Percentiles rank a stretch among this genome's conserved stretches.
phyloP scores from a whole-genome alignment of 2,329 filamentous ascomycete species.

The Calonectria montana region DNA sequence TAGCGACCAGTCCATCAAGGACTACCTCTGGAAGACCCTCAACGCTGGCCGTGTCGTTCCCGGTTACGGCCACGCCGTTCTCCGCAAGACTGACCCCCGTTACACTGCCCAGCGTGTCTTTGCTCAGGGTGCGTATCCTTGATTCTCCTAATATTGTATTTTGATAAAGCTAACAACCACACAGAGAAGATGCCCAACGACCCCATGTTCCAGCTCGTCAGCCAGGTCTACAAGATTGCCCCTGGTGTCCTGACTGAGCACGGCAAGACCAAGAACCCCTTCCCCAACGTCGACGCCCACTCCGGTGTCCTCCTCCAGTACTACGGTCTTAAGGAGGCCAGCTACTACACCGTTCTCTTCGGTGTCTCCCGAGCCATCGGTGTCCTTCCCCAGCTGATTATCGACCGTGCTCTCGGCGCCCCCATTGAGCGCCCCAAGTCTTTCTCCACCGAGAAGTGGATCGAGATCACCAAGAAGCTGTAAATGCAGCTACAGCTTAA shows the following conservation, averaged over 20 bases:
- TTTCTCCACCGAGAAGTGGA: slow-evolving; percentile 97
- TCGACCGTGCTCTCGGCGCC: slow-evolving; percentile 95
- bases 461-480: slow-evolving; percentile 92
- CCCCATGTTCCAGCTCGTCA: slow-evolving; percentile 99
- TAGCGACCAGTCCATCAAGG: slow-evolving; percentile 94
- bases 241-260: slow-evolving; percentile 98
- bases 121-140: slow-evolving; percentile 68
- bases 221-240: slow-evolving; percentile 99
- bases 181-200: slow-evolving; percentile 89
- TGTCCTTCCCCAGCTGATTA: slow-evolving; percentile 99
- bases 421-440: slow-evolving; percentile 99
- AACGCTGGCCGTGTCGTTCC: slow-evolving; percentile 96
- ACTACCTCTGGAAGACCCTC: slow-evolving; percentile 98
- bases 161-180: slow-evolving; percentile 42
- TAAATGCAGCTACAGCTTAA: slow-evolving; percentile 61
- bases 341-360: slow-evolving; percentile 99
- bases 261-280: slow-evolving; percentile 99
- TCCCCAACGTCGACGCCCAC: slow-evolving; percentile 98
- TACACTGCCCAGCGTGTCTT: slow-evolving; percentile 99
- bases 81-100: slow-evolving; percentile 99
- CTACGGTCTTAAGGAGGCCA: slow-evolving; percentile 98
- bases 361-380: slow-evolving; percentile 98
- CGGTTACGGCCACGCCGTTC: slow-evolving; percentile 97
- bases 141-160: neutral
- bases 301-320: slow-evolving; percentile 99